phyloP scores from a whole-genome alignment of 2,329 filamentous ascomycete species.

The Trichoderma pleuroti region DNA sequence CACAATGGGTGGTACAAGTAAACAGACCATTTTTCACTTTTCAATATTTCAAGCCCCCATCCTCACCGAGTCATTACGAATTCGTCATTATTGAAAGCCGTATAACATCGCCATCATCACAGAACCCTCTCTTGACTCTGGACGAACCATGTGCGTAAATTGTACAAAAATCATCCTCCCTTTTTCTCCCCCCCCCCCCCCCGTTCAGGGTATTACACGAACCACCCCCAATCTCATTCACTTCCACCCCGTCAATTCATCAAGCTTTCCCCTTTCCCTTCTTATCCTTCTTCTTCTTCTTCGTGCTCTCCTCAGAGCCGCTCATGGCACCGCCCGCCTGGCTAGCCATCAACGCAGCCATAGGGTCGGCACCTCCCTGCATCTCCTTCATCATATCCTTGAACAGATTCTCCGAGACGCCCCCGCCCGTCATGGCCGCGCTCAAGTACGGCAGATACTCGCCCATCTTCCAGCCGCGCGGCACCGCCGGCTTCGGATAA shows the following conservation, averaged over 20 bases:
- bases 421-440: conserved; percentile 85
- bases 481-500: conserved; percentile 69
- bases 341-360: conserved; percentile 42
- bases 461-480: conserved; percentile 87
- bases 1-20: background rate
- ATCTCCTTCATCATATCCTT: conserved; percentile 98
- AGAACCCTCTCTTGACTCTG: background rate
- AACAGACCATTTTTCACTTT: background rate
- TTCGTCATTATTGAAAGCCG: background rate
- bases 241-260: background rate
- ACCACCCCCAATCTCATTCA: background rate
- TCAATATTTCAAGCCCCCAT: no score
- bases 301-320: conserved; percentile 22
- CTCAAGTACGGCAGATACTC: conserved; percentile 82
- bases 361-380: conserved; percentile 50
- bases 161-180: background rate
- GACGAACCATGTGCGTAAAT: background rate
- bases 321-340: conserved; percentile 30
- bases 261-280: conserved; percentile 42
- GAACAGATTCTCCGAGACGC: conserved; percentile 89
- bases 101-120: background rate
- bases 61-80: background rate
- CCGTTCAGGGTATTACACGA: background rate
- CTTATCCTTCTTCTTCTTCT: conserved; percentile 49
- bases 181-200: background rate